Conservation (phyloP, 116 monocot genomes). For the Dioscorea cayenensis region DNA sequence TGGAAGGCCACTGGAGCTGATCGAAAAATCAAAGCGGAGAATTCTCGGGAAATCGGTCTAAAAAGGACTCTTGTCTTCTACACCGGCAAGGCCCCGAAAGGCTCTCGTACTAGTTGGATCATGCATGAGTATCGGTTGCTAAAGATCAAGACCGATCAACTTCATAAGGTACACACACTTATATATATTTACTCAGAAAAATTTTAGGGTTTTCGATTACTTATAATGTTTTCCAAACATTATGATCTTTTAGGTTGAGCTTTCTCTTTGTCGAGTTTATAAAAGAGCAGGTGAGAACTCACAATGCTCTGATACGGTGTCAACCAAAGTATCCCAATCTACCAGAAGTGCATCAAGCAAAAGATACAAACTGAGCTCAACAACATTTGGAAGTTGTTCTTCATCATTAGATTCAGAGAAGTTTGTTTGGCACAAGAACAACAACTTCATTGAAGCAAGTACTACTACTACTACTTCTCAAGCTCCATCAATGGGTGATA, state of each 20-base stretch:
- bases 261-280: slow-evolving; percentile 9
- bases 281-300: slow-evolving; percentile 3
- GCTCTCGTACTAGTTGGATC: slow-evolving; percentile 59
- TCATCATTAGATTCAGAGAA: background rate
- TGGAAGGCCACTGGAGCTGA: slow-evolving; percentile 87
- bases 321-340: background rate
- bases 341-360: background rate
- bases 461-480: background rate
- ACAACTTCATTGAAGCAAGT: background rate
- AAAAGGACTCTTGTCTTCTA: slow-evolving; percentile 87
- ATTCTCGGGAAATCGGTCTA: slow-evolving; percentile 43
- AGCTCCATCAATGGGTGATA: background rate
- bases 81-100: slow-evolving; percentile 70
- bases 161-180: slow-evolving; percentile 30
- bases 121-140: slow-evolving; percentile 81
- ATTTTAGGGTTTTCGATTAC: too few species aligned
- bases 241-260: background rate
- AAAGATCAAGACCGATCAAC: slow-evolving; percentile 28
- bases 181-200: too few species aligned
- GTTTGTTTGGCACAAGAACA: background rate
- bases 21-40: slow-evolving; percentile 48
- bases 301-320: background rate
- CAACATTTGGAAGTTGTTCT: background rate
- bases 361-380: background rate
- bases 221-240: background rate